Evolutionary conservation across 2,329 filamentous ascomycete genomes (phyloP).

Genomic region (Sphaerostilbella broomeana): DNA sequence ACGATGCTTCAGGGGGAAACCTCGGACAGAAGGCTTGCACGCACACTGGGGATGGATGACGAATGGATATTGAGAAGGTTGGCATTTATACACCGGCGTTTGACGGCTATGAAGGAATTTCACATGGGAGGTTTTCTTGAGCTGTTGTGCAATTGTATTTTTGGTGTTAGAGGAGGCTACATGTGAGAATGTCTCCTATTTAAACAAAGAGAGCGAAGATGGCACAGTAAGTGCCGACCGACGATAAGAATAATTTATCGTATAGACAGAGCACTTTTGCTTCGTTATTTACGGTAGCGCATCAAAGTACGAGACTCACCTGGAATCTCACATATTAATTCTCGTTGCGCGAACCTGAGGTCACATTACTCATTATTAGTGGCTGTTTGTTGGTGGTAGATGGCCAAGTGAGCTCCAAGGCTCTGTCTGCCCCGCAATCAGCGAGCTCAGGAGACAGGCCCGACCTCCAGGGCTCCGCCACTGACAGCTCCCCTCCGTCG

Average conservation of each 20-base stretch:
- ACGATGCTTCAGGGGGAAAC: not conserved
- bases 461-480: too few relatives aligned
- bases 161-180: constrained; percentile 7
- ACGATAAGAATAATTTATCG: not conserved
- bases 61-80: too few relatives aligned
- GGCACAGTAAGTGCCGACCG: too few relatives aligned
- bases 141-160: constrained; percentile 19
- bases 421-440: too few relatives aligned
- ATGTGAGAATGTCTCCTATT: not conserved
- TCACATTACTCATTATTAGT: too few relatives aligned
- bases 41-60: constrained; percentile 12
- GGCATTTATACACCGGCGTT: too few relatives aligned
- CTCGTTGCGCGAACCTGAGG: not conserved
- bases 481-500: too few relatives aligned
- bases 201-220: too few relatives aligned
- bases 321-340: not conserved
- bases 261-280: not conserved
- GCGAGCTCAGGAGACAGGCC: too few relatives aligned
- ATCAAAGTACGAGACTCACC: not conserved
- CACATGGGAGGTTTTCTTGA: constrained; percentile 24
- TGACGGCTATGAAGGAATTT: constrained; percentile 31
- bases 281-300: not conserved
- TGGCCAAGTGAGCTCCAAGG: too few relatives aligned
- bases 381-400: too few relatives aligned
- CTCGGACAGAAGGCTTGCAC: not conserved